These are phyloP conservation scores for Mycena capillaripes DNA, from an alignment of 768 basidiomycete genomes.

Conservation along the genomic window DNA sequence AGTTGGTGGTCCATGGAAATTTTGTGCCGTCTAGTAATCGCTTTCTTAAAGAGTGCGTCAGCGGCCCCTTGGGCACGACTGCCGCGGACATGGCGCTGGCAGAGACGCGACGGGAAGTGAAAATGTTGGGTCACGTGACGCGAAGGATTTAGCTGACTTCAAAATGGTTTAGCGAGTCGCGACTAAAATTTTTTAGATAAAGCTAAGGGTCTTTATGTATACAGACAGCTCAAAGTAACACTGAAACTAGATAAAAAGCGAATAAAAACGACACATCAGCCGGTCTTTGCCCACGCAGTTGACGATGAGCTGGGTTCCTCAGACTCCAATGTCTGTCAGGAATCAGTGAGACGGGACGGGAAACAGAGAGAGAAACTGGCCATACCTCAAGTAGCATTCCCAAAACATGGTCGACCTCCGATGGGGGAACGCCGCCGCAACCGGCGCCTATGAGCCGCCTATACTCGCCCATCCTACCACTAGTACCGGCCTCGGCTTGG, in stretches of 20 bases:
- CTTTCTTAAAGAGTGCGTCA: conserved; percentile 7
- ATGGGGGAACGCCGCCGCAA: conserved; percentile 86
- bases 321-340: conserved; percentile 78
- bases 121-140: not conserved
- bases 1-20: conserved; percentile 36
- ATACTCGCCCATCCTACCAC: conserved; percentile 91
- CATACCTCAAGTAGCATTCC: conserved; percentile 87
- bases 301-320: conserved; percentile 82
- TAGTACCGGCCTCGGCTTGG: conserved; percentile 92
- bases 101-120: not conserved
- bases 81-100: conserved; percentile 1
- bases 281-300: conserved; percentile 54
- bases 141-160: no score
- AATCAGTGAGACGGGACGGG: conserved; percentile 16
- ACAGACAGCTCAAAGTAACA: conserved; percentile 25
- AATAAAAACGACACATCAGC: conserved; percentile 25
- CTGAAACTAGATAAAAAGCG: conserved; percentile 28
- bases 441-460: conserved; percentile 90
- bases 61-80: conserved; percentile 31
- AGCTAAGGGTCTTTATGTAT: not conserved
- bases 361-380: conserved; percentile 13
- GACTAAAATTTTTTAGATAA: no score
- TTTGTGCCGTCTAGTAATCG: conserved; percentile 23
- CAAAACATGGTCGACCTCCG: conserved; percentile 91
- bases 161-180: not conserved